Evolutionary conservation across 2,329 filamentous ascomycete species (phyloP).

Genomic region (Diplodia sapinea): DNA sequence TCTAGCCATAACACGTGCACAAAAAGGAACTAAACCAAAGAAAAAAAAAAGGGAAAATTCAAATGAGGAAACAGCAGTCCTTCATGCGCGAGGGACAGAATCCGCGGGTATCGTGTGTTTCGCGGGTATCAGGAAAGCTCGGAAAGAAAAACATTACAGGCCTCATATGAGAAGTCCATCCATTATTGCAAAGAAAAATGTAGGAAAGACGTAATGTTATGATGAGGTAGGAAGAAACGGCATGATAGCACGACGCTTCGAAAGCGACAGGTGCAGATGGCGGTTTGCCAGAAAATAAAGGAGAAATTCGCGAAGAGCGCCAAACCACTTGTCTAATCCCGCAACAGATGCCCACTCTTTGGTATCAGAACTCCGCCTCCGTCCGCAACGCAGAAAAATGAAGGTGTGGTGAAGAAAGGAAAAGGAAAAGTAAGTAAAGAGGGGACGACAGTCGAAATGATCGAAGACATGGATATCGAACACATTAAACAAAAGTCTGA

Average conservation of each 20-base stretch:
- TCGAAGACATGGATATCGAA: slow-evolving; percentile 13
- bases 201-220: neutral
- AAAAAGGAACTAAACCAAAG: neutral
- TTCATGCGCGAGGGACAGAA: neutral
- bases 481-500: neutral
- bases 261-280: slow-evolving; percentile 14
- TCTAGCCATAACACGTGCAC: slow-evolving; percentile 18
- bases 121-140: neutral
- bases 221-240: neutral
- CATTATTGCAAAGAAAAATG: neutral
- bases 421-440: neutral
- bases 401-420: slow-evolving; percentile 11
- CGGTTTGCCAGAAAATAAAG: neutral
- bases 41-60: neutral
- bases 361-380: slow-evolving; percentile 24
- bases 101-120: slow-evolving; percentile 11
- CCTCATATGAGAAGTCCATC: neutral
- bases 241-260: neutral
- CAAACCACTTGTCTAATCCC: slow-evolving; percentile 15
- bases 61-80: neutral
- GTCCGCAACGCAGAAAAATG: slow-evolving; percentile 7
- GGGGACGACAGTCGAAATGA: neutral
- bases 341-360: slow-evolving; percentile 23
- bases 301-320: neutral
- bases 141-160: slow-evolving; percentile 7